Conservation (phyloP, 345 rosid species). For the Mercurialis annua region DNA sequence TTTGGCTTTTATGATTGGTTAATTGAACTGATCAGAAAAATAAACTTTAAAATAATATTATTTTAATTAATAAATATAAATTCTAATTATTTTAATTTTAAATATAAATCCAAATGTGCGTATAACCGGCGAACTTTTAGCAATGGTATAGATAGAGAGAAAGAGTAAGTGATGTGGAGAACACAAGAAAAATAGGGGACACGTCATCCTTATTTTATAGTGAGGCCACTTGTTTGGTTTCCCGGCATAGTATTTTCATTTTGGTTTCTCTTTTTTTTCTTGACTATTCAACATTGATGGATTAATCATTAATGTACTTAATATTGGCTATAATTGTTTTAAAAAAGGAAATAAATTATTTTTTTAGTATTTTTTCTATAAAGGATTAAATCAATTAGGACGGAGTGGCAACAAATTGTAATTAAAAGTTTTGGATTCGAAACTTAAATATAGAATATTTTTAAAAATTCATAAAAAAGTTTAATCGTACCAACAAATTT, state of each 20-base stretch:
- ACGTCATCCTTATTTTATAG: background rate
- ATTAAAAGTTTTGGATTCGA: no score
- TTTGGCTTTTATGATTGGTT: no score
- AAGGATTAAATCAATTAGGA: no score
- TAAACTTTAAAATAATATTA: no score
- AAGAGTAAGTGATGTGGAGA: background rate
- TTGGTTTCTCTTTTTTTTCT: background rate
- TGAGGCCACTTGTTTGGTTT: background rate
- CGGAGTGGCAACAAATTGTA: no score
- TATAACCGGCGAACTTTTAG: background rate
- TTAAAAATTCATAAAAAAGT: no score
- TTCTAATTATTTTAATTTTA: no score
- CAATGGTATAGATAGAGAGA: background rate
- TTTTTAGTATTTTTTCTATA: no score
- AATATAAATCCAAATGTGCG: background rate
- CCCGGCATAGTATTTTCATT: background rate
- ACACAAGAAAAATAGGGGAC: background rate
- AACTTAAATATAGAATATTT: no score
- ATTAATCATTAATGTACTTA: background rate
- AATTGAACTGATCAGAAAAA: no score
- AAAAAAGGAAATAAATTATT: background rate
- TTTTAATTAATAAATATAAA: no score
- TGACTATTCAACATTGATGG: background rate
- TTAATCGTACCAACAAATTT: no score
- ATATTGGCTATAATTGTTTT: background rate